Evolutionary conservation across 1,284 basidiomycete species (phyloP).

Genomic region (Boletus mariae): DNA sequence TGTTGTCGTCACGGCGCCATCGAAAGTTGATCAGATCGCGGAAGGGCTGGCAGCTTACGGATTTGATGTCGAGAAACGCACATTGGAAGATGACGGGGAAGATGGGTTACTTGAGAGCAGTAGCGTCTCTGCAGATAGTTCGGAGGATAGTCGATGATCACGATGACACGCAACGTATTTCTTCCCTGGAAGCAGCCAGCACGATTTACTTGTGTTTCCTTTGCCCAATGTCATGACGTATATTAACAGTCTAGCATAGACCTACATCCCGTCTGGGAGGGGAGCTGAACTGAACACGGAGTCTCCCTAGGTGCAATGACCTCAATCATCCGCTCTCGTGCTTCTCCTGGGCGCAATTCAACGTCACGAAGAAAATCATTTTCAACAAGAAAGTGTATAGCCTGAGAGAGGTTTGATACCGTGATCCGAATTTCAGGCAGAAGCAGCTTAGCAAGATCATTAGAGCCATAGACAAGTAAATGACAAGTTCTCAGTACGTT

Average conservation of each 20-base stretch:
- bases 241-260: constrained; percentile 1
- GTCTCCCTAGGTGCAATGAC: constrained; percentile 41
- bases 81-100: constrained; percentile 65
- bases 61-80: constrained; percentile 74
- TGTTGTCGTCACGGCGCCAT: constrained; percentile 79
- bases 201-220: constrained; percentile 1
- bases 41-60: constrained; percentile 64
- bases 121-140: constrained; percentile 32
- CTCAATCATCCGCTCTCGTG: constrained; percentile 64
- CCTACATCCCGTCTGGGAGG: neutral
- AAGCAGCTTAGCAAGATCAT: constrained; percentile 55
- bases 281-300: neutral
- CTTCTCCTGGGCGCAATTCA: constrained; percentile 79
- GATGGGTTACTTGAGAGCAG: constrained; percentile 31
- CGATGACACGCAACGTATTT: neutral
- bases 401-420: constrained; percentile 89
- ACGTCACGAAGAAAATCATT: constrained; percentile 87
- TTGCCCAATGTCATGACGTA: neutral
- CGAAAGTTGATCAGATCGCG: constrained; percentile 74
- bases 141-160: constrained; percentile 15
- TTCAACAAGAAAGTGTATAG: constrained; percentile 87
- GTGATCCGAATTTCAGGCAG: constrained; percentile 88
- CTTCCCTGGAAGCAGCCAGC: neutral
- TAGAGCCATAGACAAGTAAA: constrained; percentile 9
- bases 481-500: constrained; percentile 46